Conservation (phyloP, 257 asterid species). For the Rubia yunnanensis region DNA sequence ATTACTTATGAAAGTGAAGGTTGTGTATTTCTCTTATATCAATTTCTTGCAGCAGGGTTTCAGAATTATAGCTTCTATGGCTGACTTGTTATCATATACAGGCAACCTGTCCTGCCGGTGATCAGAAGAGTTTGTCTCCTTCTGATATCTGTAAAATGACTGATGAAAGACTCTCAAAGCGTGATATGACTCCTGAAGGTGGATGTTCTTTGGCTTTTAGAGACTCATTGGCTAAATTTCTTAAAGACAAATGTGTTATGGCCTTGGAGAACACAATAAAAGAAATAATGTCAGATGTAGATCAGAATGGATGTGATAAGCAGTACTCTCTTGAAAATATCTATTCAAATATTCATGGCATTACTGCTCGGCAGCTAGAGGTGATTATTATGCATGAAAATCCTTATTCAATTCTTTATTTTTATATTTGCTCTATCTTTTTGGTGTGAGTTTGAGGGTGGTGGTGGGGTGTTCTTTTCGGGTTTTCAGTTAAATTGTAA, state of each 20-base stretch:
- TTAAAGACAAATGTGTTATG: constrained; percentile 30
- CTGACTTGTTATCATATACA: constrained; percentile 27
- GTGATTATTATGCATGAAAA: constrained; percentile 25
- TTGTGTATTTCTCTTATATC: constrained; percentile 15
- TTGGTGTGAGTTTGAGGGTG: not conserved
- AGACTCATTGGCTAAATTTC: constrained; percentile 40
- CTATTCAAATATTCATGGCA: constrained; percentile 56
- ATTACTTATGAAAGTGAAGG: constrained; percentile 89
- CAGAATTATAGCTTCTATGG: not conserved
- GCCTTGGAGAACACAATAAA: constrained; percentile 25
- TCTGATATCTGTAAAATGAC: constrained; percentile 33
- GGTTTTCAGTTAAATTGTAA: not conserved
- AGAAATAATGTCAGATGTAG: constrained; percentile 28
- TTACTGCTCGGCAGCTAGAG: constrained; percentile 65
- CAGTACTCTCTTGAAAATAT: constrained; percentile 32
- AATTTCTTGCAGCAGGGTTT: not conserved
- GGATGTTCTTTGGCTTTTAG: constrained; percentile 54
- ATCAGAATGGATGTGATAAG: constrained; percentile 29
- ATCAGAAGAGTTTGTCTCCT: constrained; percentile 38
- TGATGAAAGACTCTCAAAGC: constrained; percentile 38
- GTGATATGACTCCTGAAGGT: constrained; percentile 33
- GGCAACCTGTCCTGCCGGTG: constrained; percentile 91
- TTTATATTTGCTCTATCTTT: not conserved
- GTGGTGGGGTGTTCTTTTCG: not conserved
- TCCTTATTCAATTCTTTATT: not conserved